Percentiles rank a stretch among this genome's conserved stretches.
These are phyloP conservation scores for Naganishia cerealis DNA, from an alignment of 1,284 basidiomycete genomes.

Conservation along the genomic window DNA sequence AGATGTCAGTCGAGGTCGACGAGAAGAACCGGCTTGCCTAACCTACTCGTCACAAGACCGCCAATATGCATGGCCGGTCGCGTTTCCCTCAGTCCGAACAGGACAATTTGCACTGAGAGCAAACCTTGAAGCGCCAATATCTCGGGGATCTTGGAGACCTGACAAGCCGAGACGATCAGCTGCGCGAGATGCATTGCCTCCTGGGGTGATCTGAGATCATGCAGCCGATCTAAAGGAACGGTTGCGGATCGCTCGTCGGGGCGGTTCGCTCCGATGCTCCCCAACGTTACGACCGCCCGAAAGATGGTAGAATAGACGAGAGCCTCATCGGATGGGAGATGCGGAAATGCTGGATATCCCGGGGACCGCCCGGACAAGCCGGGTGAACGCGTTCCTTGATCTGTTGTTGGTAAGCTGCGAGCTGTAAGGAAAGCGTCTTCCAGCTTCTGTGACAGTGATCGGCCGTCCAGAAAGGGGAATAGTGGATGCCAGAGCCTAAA, in stretches of 20 bases:
- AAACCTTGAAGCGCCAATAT: constrained; percentile 39
- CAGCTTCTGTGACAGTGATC: constrained; percentile 31
- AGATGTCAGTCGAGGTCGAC: neutral
- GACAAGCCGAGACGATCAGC: constrained; percentile 33
- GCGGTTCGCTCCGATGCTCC: neutral
- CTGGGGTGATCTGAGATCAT: neutral
- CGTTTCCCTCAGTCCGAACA: constrained; percentile 33
- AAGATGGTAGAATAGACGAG: constrained; percentile 36
- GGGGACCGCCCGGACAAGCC: neutral
- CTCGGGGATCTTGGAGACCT: constrained; percentile 35
- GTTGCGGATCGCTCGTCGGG: neutral
- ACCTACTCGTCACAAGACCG: constrained; percentile 37
- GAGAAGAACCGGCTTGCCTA: neutral
- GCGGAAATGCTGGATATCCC: constrained; percentile 29
- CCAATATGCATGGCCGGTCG: constrained; percentile 39
- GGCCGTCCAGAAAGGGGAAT: constrained; percentile 41
- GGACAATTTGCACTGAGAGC: constrained; percentile 34
- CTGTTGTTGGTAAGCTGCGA: neutral
- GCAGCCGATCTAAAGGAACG: neutral
- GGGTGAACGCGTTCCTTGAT: neutral
- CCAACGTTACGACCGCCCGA: constrained; percentile 23
- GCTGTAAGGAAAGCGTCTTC: constrained; percentile 32
- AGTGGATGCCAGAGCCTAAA: constrained; percentile 40
- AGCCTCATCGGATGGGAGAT: constrained; percentile 27
- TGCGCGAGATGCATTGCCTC: constrained; percentile 33